Evolutionary conservation across 2,329 filamentous ascomycete genomes (phyloP), one percentile per base, ranked within the genome.

Genomic region (Fusarium bulbicola): DNA sequence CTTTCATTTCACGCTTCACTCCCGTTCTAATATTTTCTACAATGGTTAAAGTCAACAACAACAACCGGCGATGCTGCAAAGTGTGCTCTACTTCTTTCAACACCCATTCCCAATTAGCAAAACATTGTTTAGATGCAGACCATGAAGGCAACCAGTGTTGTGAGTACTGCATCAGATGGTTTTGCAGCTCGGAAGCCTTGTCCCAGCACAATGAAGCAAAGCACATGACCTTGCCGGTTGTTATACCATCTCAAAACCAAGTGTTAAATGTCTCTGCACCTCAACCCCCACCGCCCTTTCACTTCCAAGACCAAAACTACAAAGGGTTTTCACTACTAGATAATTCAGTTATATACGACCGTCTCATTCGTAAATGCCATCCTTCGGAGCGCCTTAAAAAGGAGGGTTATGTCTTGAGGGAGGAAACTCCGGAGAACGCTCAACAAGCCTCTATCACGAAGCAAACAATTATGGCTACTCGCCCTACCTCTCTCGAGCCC

Each of bases 141-240:
- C 59, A 66, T 30, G 26, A 63, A 52, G 12, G 13, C 12, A 13
- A 50, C 7, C 53, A 68, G 32, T 64, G 59, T 18, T 68, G 67
- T 10, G 12, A 45, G 30, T 8, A 28, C 21, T 69, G 66, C 24
- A 9, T 46, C 30, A 68, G 20, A 28, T 63, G 53, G 59, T 68
- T 70, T 21, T 2, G 20, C n/a, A 68, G 36, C 24, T 46, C 18
- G 3, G 2, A 53, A 30, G 37, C 59, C 15, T 37, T 68, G 21
- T 30, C 39, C 7, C 67, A 68, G 18, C 53, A 68, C n/a, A 43
- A 26, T 9, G 7, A 14, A 3, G 16, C 42, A 11, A 64, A 68
- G 1, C 67, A 70, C 18, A 11, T n/a, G 13, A 28, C 28, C 20
- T 45, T n/a, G 9, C 24, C 15, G 8, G 14, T 20, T 3, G 26